These are phyloP conservation scores for Cucurbita moschata DNA, from an alignment of 306 rosid species.

Conservation along the genomic window DNA sequence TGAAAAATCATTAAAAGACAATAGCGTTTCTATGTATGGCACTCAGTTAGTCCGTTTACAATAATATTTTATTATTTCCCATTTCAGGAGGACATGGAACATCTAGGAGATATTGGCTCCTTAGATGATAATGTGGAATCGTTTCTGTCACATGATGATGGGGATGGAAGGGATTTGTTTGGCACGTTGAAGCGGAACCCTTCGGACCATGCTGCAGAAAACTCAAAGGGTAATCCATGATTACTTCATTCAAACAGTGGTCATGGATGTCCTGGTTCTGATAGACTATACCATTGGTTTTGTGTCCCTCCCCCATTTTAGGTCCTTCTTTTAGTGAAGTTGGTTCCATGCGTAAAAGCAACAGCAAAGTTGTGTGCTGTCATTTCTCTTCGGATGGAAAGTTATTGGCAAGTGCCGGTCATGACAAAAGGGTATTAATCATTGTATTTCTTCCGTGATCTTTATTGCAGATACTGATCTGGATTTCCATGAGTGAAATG, in stretches of 20 bases:
- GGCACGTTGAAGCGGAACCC: conserved; percentile 62
- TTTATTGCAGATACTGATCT: conserved; percentile 1
- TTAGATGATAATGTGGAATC: conserved; percentile 89
- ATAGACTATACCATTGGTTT: conserved; percentile 11
- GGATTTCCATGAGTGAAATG: conserved; percentile 1
- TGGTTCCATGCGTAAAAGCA: conserved; percentile 67
- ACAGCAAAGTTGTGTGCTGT: conserved; percentile 75
- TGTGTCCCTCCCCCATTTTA: conserved; percentile 22
- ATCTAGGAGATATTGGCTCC: conserved; percentile 83
- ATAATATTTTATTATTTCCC: background rate
- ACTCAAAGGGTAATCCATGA: conserved; percentile 55
- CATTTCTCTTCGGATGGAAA: conserved; percentile 98
- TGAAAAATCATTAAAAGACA: conserved; percentile 6
- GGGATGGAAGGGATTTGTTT: conserved; percentile 86
- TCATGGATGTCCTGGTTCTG: conserved; percentile 11
- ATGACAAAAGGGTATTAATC: conserved; percentile 78
- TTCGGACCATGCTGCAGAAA: conserved; percentile 66
- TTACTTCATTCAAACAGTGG: conserved; percentile 13
- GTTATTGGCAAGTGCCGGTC: conserved; percentile 89
- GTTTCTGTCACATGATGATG: conserved; percentile 76
- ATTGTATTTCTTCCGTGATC: conserved; percentile 1
- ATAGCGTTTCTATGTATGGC: background rate
- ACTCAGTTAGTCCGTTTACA: background rate
- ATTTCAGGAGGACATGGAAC: conserved; percentile 73
- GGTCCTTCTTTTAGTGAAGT: conserved; percentile 74